phyloP scores from a whole-genome alignment of 176 grass and related monocot genomes.

The Juncus effusus region DNA sequence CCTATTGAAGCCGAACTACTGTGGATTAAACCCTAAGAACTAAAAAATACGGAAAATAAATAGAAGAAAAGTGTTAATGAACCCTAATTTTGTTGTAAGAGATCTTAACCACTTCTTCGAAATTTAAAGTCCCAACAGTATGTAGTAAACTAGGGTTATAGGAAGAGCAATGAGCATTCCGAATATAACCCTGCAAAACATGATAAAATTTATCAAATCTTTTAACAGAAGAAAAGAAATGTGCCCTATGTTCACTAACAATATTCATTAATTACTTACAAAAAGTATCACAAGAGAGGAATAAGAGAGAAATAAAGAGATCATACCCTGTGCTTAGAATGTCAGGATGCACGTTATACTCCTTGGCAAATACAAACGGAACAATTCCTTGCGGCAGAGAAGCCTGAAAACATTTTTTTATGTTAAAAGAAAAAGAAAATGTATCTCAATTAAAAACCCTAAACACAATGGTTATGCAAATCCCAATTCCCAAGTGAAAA shows the following conservation, averaged over 20 bases:
- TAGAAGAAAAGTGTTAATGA: constrained; percentile 18
- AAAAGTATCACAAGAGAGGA: background rate
- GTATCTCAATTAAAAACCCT: too few species aligned
- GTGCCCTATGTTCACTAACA: background rate
- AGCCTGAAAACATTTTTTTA: constrained; percentile 26
- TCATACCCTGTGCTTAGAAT: constrained; percentile 48
- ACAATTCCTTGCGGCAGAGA: constrained; percentile 51
- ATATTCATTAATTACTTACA: background rate
- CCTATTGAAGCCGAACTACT: constrained; percentile 12
- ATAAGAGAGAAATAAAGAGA: constrained; percentile 13
- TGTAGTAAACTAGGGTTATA: constrained; percentile 50
- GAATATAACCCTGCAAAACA: constrained; percentile 45
- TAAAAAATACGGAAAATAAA: constrained; percentile 4
- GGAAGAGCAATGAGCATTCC: constrained; percentile 53
- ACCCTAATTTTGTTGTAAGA: background rate
- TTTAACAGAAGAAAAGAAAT: background rate
- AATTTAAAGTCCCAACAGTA: constrained; percentile 47
- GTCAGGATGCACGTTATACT: constrained; percentile 52
- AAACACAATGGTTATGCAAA: background rate
- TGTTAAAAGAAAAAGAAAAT: constrained; percentile 3
- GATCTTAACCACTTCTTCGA: background rate
- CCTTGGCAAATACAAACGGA: constrained; percentile 55
- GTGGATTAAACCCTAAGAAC: background rate
- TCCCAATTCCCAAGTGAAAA: too few species aligned
- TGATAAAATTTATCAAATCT: background rate